Base-by-base conservation (phyloP, 148 eudicot species). In the Spergularia marina region DNA sequence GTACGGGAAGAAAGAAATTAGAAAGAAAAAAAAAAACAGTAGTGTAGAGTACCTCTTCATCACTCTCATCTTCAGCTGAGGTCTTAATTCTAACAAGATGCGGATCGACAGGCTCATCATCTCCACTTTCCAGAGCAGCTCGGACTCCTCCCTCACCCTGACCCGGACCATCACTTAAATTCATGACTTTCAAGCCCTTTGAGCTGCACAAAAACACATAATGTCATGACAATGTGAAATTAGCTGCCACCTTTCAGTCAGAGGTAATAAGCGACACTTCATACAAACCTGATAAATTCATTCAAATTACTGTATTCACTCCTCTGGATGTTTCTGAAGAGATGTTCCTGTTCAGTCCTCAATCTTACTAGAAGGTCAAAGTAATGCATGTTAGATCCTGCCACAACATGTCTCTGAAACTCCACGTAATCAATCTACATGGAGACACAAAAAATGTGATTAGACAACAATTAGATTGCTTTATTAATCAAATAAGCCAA, bases 341-440 rank as follows among this genome's bases (percentile, higher is more conserved):
- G 94, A 83, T 95, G 99, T 76, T 95, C 99, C 66, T 89, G 94
- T 62, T 95, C 99, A 49, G 90, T 89, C 83, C 93, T 95, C 54
- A 95, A 82, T 76, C 83, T 86, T 77, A 95, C 84, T 18, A 92
- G 91, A 75, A 95, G 94, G 76, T 95, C 99, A 73, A 95, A 95
- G 85, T 95, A 95, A 76, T 92, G 97, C 99, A 92, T 95, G 76
- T 89, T 95, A 64, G 99, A 83, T 52, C 97, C 97, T 39, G 97
- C 99, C 78, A 95, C 99, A 80, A 90, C 87, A 82, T 95, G 99
- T 80, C 99, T 88, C 78, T 95, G 92, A 77, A 95, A 95, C 81
- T 95, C 99, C 85, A 95, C 90, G 69, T 89, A 95, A 76, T 95
- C 97, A 63, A 95, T 91, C 99, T 95, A 61, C 30, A 68, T 54